These are phyloP conservation scores for Geosmithia flava DNA, from an alignment of 2,329 filamentous ascomycete species.

Conservation along the genomic window DNA sequence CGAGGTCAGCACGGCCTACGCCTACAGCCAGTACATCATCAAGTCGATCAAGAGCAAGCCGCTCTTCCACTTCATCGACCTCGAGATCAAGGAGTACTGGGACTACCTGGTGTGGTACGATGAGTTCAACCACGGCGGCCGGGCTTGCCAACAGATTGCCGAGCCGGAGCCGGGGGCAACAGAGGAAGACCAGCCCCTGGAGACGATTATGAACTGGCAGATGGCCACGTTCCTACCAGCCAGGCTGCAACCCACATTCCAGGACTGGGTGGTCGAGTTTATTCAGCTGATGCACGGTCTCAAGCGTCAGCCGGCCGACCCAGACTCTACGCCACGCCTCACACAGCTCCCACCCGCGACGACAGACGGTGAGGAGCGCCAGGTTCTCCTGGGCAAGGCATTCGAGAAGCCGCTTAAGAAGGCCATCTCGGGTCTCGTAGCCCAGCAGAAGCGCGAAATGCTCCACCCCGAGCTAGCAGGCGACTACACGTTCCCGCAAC, in stretches of 20 bases:
- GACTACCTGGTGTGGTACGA: slow-evolving; percentile 99
- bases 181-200: slow-evolving; percentile 53
- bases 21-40: slow-evolving; percentile 94
- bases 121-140: slow-evolving; percentile 96
- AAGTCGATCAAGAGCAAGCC: slow-evolving; percentile 95
- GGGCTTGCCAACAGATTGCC: slow-evolving; percentile 73
- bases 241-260: slow-evolving; percentile 72
- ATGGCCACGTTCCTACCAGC: slow-evolving; percentile 77
- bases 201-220: slow-evolving; percentile 98
- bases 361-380: slow-evolving; percentile 45
- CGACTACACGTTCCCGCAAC: slow-evolving; percentile 75
- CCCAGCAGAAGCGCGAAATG: slow-evolving; percentile 77
- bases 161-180: slow-evolving; percentile 32
- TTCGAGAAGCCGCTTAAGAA: slow-evolving; percentile 89
- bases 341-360: slow-evolving; percentile 41
- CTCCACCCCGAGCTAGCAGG: slow-evolving; percentile 76
- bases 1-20: slow-evolving; percentile 91
- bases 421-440: slow-evolving; percentile 70
- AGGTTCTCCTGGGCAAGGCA: slow-evolving; percentile 59
- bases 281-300: slow-evolving; percentile 85
- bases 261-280: slow-evolving; percentile 90
- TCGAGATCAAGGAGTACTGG: slow-evolving; percentile 98
- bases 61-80: slow-evolving; percentile 90
- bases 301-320: slow-evolving; percentile 52
- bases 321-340: slow-evolving; percentile 38